Conservation (phyloP, 73 alveolate genomes). For the Effrenium voratum region DNA sequence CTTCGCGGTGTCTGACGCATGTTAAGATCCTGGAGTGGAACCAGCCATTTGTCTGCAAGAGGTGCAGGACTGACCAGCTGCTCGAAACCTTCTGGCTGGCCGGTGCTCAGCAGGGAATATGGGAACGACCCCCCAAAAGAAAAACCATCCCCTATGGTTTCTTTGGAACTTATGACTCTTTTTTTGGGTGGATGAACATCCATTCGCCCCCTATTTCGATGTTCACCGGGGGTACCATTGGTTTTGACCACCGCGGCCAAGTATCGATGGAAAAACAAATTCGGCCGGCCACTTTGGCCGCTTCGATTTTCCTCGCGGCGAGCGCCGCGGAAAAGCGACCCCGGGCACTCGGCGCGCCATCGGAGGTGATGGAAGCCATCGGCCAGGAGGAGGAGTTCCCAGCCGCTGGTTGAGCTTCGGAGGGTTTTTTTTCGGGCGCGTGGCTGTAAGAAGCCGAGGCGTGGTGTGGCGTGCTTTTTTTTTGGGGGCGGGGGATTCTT, state of each 20-base stretch:
- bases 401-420: slow-evolving; percentile 1
- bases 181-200: too few species aligned
- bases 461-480: too few species aligned
- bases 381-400: slow-evolving; percentile 77
- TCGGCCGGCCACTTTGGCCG: background rate
- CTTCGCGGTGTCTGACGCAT: background rate
- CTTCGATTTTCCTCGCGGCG: background rate
- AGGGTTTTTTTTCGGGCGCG: too few species aligned
- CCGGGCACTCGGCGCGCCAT: background rate
- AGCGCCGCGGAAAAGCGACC: background rate
- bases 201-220: background rate
- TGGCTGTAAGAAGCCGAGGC: too few species aligned
- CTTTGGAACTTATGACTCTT: too few species aligned
- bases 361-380: slow-evolving; percentile 52
- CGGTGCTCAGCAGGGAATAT: background rate
- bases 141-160: too few species aligned
- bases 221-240: background rate
- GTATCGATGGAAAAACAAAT: background rate
- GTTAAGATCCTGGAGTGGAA: background rate
- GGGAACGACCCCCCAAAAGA: too few species aligned
- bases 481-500: background rate
- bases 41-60: background rate
- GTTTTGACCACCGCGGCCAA: too few species aligned
- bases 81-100: background rate
- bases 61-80: background rate